These are phyloP conservation scores for Myochromella boudieri DNA, from an alignment of 768 basidiomycete genomes.

Conservation along the genomic window DNA sequence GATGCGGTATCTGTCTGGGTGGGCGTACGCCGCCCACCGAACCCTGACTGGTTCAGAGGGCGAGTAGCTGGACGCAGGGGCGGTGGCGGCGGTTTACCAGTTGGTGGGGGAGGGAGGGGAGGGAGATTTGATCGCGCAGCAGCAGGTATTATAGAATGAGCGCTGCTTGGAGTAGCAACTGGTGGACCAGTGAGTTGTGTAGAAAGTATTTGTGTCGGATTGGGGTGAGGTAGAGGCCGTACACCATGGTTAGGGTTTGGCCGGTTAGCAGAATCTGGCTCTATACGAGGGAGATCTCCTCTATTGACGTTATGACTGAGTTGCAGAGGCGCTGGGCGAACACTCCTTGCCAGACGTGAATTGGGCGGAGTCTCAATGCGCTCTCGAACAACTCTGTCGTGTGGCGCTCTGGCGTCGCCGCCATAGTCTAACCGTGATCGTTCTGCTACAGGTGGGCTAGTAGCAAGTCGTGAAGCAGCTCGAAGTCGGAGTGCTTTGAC, in stretches of 20 bases:
- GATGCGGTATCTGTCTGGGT: conserved; percentile 50
- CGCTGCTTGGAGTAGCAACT: conserved; percentile 31
- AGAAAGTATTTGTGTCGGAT: conserved; percentile 29
- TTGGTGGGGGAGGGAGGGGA: conserved; percentile 70
- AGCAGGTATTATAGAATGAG: conserved; percentile 31
- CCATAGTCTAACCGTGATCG: conserved; percentile 12
- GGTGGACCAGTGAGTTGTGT: conserved; percentile 23
- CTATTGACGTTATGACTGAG: conserved; percentile 54
- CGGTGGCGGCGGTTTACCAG: conserved; percentile 60
- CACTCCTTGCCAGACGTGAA: conserved; percentile 40
- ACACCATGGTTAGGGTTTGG: conserved; percentile 31
- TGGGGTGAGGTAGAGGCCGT: conserved; percentile 53
- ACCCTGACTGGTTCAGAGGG: conserved; percentile 26
- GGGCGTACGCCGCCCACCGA: conserved; percentile 51
- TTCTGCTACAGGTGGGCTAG: conserved; percentile 19
- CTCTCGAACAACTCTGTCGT: conserved; percentile 10
- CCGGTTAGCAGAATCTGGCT: conserved; percentile 57
- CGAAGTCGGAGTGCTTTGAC: conserved; percentile 76
- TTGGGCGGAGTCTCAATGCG: conserved; percentile 26
- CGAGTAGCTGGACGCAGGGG: conserved; percentile 39
- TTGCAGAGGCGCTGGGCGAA: conserved; percentile 81
- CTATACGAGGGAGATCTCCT: conserved; percentile 69
- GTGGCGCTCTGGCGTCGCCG: conserved; percentile 1
- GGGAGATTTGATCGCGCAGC: conserved; percentile 51
- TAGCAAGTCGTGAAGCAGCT: conserved; percentile 34